These are phyloP conservation scores for Liquidambar formosana DNA, from an alignment of 164 flowering plant genomes.

Conservation along the genomic window DNA sequence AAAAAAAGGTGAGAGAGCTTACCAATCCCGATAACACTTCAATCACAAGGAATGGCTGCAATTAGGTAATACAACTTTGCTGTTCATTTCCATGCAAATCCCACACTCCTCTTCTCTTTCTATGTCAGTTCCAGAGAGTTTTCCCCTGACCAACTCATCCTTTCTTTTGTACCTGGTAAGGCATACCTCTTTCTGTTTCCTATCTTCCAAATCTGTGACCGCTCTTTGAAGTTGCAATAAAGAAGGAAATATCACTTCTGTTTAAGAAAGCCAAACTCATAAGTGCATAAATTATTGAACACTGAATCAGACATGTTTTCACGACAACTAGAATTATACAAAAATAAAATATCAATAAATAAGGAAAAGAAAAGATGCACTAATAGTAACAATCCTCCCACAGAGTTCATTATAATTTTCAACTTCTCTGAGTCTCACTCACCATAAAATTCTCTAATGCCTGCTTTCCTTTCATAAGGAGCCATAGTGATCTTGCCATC, in stretches of 20 bases:
- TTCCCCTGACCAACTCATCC: constrained; percentile 52
- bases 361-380: no score
- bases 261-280: not conserved
- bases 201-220: constrained; percentile 73
- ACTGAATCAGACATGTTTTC: no score
- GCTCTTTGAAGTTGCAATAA: constrained; percentile 84
- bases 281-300: not conserved
- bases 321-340: no score
- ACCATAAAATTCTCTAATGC: constrained; percentile 85
- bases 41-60: constrained; percentile 81
- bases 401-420: not conserved
- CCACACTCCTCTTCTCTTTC: constrained; percentile 93
- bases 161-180: constrained; percentile 54
- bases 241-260: constrained; percentile 89
- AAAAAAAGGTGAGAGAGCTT: no score
- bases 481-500: constrained; percentile 90
- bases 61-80: constrained; percentile 76
- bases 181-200: constrained; percentile 72
- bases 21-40: constrained; percentile 84
- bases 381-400: not conserved
- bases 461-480: constrained; percentile 83
- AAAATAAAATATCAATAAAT: no score
- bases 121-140: constrained; percentile 61
- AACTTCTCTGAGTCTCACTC: constrained; percentile 17
- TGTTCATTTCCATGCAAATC: constrained; percentile 75